These are phyloP conservation scores for Cyclotella distinguenda DNA, from an alignment of 108 stramenopile genomes.

Conservation along the genomic window DNA sequence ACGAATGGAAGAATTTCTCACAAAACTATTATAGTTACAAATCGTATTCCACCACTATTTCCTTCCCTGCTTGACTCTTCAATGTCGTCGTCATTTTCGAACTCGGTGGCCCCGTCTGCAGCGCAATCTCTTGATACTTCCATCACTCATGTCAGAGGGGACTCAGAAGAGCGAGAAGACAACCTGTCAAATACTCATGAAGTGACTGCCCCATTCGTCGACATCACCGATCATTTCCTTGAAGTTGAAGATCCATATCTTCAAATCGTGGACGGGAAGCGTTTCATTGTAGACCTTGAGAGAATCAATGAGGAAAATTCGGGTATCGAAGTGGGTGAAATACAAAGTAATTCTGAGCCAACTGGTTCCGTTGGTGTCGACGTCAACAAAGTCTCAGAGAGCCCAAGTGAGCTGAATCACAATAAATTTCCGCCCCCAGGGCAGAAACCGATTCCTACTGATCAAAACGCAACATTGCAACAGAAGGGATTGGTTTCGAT, in stretches of 20 bases:
- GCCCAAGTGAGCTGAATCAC: no score
- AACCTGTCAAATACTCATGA: not conserved
- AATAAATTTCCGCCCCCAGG: not conserved
- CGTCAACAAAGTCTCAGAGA: no score
- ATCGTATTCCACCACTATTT: slow-evolving; percentile 1
- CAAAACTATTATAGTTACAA: not conserved
- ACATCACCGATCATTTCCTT: not conserved
- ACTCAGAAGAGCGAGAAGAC: slow-evolving; percentile 18
- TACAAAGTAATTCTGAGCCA: no score
- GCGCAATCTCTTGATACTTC: not conserved
- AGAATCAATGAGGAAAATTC: slow-evolving; percentile 33
- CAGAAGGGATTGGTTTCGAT: no score
- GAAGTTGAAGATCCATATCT: not conserved
- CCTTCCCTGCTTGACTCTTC: slow-evolving; percentile 20
- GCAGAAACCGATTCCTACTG: not conserved
- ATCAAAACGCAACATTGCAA: not conserved
- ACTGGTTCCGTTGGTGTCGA: no score
- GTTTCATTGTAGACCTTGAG: slow-evolving; percentile 32
- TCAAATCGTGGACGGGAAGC: slow-evolving; percentile 1
- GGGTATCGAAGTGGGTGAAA: not conserved
- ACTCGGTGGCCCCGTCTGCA: not conserved
- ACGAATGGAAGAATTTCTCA: not conserved
- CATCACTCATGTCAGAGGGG: not conserved
- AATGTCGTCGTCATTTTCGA: slow-evolving; percentile 14
- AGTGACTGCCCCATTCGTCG: not conserved